Evolutionary conservation across 192 early-diverging fungal species (phyloP).

Genomic region (Chytriomyces sp.): DNA sequence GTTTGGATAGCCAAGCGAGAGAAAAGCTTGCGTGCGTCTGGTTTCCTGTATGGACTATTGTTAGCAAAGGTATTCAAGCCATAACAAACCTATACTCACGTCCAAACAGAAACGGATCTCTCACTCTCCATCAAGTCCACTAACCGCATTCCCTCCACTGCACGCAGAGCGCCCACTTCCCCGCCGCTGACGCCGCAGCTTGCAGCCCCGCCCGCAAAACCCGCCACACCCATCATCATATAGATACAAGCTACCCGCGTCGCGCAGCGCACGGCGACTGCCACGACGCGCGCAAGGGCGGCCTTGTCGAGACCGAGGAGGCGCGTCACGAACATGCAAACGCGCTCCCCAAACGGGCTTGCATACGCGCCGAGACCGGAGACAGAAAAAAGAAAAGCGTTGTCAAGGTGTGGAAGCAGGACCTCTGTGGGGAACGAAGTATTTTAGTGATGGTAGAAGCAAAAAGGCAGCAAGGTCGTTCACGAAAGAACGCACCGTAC

Average conservation of each 20-base stretch:
- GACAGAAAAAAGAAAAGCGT: conserved; percentile 25
- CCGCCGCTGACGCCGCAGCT: neutral
- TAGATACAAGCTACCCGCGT: conserved; percentile 16
- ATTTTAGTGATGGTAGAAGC: no score
- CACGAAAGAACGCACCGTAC: neutral
- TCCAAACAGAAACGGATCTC: conserved; percentile 30
- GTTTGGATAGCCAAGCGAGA: neutral
- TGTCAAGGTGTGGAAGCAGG: conserved; percentile 26
- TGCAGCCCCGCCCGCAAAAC: neutral
- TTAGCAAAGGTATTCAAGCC: neutral
- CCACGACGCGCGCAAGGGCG: neutral
- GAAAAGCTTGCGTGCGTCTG: conserved; percentile 16
- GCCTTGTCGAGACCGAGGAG: neutral
- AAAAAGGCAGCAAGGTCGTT: neutral
- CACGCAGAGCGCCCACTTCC: neutral
- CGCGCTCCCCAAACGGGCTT: conserved; percentile 34
- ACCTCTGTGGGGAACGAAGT: neutral
- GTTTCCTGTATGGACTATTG: conserved; percentile 5
- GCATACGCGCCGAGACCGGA: conserved; percentile 32
- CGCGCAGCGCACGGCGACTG: neutral
- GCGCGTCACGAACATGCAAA: conserved; percentile 18
- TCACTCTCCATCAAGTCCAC: neutral
- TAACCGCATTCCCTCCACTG: conserved; percentile 14
- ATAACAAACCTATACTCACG: conserved; percentile 21
- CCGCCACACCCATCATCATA: conserved; percentile 14